phyloP scores from a whole-genome alignment of 148 eudicot genomes.

The Bassia scoparia region DNA sequence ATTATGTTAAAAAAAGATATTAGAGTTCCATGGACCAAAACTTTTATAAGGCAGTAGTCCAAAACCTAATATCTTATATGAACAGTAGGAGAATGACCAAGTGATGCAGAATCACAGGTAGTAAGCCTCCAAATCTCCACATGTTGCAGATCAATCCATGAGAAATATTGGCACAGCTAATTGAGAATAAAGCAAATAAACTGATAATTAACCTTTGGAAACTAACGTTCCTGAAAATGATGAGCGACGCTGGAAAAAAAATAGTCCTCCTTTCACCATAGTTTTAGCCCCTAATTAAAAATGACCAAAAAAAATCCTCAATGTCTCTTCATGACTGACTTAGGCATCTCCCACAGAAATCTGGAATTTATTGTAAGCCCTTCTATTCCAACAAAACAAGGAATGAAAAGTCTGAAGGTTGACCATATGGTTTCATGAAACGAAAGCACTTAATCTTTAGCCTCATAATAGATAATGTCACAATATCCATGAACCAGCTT shows the following conservation, averaged over 20 bases:
- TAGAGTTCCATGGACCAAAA: not conserved
- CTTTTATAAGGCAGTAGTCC: not conserved
- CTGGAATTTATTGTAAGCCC: not conserved
- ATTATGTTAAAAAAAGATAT: constrained; percentile 8
- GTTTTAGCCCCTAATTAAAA: not conserved
- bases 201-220: not conserved
- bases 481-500: constrained; percentile 2
- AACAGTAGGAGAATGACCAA: not conserved
- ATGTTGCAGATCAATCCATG: not conserved
- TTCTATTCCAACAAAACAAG: not conserved
- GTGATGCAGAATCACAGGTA: not conserved
- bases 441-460: not conserved
- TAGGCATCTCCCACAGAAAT: constrained; percentile 6
- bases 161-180: not conserved
- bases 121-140: not conserved
- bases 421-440: not conserved
- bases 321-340: not conserved
- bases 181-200: not conserved
- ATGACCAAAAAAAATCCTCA: not conserved
- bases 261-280: not conserved
- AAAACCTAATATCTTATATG: not conserved
- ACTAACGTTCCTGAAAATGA: not conserved
- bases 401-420: not conserved
- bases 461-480: not conserved
- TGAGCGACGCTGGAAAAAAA: not conserved